phyloP scores from a whole-genome alignment of 805 yeast species.

The Lipomyces sp. region DNA sequence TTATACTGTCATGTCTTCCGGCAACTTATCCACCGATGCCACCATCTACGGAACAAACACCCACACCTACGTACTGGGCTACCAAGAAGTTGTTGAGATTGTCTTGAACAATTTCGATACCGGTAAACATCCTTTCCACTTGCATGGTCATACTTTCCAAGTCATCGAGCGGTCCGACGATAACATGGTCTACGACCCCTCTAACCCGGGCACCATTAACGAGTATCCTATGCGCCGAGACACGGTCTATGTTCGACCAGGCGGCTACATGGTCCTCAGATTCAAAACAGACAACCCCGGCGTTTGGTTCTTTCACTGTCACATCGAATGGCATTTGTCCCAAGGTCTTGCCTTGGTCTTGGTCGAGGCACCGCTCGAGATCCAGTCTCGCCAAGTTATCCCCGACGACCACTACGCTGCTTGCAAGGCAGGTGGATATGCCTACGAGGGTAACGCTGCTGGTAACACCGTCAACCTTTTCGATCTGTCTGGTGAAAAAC shows the following conservation, averaged over 20 bases:
- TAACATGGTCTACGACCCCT: conserved; percentile 59
- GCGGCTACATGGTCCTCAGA: conserved; percentile 82
- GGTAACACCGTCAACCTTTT: conserved; percentile 65
- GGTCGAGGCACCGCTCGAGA: conserved; percentile 79
- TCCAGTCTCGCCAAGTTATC: conserved; percentile 60
- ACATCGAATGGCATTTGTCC: conserved; percentile 96
- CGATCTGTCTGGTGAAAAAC: conserved; percentile 74
- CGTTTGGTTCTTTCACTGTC: conserved; percentile 99
- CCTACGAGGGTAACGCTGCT: conserved; percentile 84
- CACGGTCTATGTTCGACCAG: conserved; percentile 74
- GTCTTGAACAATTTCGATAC: conserved; percentile 85
- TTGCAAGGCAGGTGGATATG: conserved; percentile 63
- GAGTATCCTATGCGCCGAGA: conserved; percentile 85
- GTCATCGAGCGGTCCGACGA: conserved; percentile 70
- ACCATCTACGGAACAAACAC: conserved; percentile 83
- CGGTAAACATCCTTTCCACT: conserved; percentile 96
- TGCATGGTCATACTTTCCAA: conserved; percentile 94
- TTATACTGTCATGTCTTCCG: conserved; percentile 67
- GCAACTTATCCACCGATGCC: conserved; percentile 55
- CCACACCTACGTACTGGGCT: conserved; percentile 69
- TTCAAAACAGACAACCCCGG: conserved; percentile 96
- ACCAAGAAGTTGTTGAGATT: conserved; percentile 73
- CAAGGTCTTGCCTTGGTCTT: conserved; percentile 87
- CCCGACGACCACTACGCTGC: conserved; percentile 60
- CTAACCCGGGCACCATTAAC: conserved; percentile 58